These are phyloP conservation scores for Penicillium sp. DNA, from an alignment of 2,329 filamentous ascomycete species.

Conservation along the genomic window DNA sequence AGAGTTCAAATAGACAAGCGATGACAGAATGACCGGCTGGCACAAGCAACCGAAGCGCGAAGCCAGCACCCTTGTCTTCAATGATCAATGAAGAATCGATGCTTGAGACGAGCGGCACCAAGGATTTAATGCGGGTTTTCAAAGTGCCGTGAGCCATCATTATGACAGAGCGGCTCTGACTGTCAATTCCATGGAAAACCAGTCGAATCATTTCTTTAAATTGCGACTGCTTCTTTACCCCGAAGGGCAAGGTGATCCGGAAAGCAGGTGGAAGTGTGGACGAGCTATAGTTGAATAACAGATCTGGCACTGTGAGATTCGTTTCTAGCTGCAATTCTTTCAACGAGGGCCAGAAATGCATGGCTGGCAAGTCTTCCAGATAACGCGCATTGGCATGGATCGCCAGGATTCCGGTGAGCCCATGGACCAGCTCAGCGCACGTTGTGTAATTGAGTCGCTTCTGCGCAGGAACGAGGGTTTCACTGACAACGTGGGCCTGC, in stretches of 20 bases:
- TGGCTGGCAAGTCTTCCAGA: constrained; percentile 28
- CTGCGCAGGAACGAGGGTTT: constrained; percentile 22
- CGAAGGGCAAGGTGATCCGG: constrained; percentile 28
- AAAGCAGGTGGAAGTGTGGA: constrained; percentile 31
- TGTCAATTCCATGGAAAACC: constrained; percentile 39
- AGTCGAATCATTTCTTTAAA: constrained; percentile 38
- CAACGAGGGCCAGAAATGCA: constrained; percentile 29
- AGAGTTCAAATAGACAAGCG: constrained; percentile 32
- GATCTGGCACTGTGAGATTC: constrained; percentile 33
- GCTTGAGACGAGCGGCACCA: constrained; percentile 27
- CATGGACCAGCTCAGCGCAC: constrained; percentile 36
- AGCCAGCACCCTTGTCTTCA: constrained; percentile 32
- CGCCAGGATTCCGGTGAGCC: constrained; percentile 37
- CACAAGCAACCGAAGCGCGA: constrained; percentile 39
- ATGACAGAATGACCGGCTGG: constrained; percentile 38
- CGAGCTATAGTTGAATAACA: constrained; percentile 34
- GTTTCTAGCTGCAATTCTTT: constrained; percentile 31
- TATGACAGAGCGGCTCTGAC: constrained; percentile 29
- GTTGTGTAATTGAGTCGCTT: constrained; percentile 25
- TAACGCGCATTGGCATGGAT: constrained; percentile 39
- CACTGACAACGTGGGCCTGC: constrained; percentile 31
- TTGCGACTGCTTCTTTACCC: constrained; percentile 25
- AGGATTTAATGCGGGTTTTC: constrained; percentile 23
- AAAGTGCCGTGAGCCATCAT: constrained; percentile 39
- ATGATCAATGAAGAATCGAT: constrained; percentile 34